Evolutionary conservation across 2,329 filamentous ascomycete genomes (phyloP).

Genomic region (Fusarium hostae): DNA sequence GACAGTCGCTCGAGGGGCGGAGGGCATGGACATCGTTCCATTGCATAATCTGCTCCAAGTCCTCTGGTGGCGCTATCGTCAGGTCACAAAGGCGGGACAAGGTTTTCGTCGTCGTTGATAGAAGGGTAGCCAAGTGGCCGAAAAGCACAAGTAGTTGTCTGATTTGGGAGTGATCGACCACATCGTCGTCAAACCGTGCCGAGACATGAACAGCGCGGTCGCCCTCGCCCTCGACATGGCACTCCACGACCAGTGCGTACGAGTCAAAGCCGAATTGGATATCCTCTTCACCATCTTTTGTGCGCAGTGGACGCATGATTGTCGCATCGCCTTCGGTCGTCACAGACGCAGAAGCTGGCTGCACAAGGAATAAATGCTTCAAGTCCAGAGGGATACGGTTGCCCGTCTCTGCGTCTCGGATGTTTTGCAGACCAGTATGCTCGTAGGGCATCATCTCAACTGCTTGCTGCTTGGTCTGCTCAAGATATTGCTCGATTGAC

Average conservation of each 20-base stretch:
- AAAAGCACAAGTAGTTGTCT: conserved; percentile 5
- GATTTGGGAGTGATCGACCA: conserved; percentile 7
- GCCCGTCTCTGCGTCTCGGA: conserved; percentile 5
- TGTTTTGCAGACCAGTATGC: conserved; percentile 11
- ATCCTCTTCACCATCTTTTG: conserved; percentile 3
- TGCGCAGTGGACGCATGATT: conserved; percentile 5
- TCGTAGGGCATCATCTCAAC: conserved; percentile 6
- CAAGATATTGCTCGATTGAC: conserved; percentile 6
- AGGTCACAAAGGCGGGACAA: conserved; percentile 4
- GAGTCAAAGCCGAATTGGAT: conserved; percentile 7
- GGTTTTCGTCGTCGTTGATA: conserved; percentile 5
- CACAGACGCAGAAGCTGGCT: conserved; percentile 8
- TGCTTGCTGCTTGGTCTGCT: conserved; percentile 6
- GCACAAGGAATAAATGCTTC: conserved; percentile 8
- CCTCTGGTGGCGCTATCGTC: conserved; percentile 2
- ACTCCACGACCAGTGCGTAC: conserved; percentile 7
- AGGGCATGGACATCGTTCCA: conserved; percentile 6
- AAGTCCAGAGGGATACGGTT: conserved; percentile 6
- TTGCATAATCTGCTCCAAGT: conserved; percentile 9
- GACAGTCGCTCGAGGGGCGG: conserved; percentile 3
- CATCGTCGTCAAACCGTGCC: conserved; percentile 5
- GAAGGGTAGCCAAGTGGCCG: conserved; percentile 8
- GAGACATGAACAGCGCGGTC: conserved; percentile 7
- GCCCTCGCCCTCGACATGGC: conserved; percentile 2
- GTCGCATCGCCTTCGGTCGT: conserved; percentile 1